Percentiles rank a stretch among this genome's conserved stretches.
These are phyloP conservation scores for Talaromyces sp. DNA, from an alignment of 2,329 filamentous ascomycete species.

Conservation along the genomic window DNA sequence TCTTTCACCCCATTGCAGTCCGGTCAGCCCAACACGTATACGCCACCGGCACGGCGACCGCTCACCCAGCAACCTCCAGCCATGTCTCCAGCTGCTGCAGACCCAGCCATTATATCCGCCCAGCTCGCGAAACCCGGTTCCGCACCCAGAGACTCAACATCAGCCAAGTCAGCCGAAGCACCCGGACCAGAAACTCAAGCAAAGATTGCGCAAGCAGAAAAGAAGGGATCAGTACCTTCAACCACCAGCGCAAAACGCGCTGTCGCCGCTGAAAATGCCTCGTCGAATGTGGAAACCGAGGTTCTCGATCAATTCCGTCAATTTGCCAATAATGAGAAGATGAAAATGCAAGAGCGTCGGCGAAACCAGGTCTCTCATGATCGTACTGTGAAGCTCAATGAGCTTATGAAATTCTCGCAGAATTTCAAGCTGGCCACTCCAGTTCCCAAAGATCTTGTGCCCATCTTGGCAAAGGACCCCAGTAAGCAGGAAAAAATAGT, in stretches of 20 bases:
- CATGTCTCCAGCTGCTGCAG: conserved; percentile 71
- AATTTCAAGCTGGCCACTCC: conserved; percentile 93
- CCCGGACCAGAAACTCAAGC: conserved; percentile 8
- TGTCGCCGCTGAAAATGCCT: conserved; percentile 49
- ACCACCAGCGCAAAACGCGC: conserved; percentile 15
- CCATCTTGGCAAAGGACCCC: conserved; percentile 96
- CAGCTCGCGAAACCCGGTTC: conserved; percentile 47
- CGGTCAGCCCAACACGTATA: conserved; percentile 70
- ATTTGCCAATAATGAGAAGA: conserved; percentile 59
- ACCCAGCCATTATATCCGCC: conserved; percentile 89
- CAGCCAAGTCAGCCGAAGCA: conserved; percentile 21
- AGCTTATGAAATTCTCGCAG: conserved; percentile 89
- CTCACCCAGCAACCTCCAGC: conserved; percentile 62
- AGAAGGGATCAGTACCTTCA: conserved; percentile 4
- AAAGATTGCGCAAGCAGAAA: background rate
- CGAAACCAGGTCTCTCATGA: conserved; percentile 60
- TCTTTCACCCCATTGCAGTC: conserved; percentile 62
- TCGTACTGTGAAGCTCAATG: conserved; percentile 87
- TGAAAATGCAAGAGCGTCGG: conserved; percentile 55
- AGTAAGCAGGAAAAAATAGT: conserved; percentile 89
- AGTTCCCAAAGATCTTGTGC: conserved; percentile 84
- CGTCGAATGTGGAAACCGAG: conserved; percentile 58
- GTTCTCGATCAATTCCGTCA: conserved; percentile 61
- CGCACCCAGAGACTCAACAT: conserved; percentile 20
- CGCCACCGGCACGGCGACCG: conserved; percentile 79